Percentiles rank a stretch among this genome's conserved stretches.
phyloP scores from a whole-genome alignment of 306 rosid genomes.

The Acacia crassicarpa region DNA sequence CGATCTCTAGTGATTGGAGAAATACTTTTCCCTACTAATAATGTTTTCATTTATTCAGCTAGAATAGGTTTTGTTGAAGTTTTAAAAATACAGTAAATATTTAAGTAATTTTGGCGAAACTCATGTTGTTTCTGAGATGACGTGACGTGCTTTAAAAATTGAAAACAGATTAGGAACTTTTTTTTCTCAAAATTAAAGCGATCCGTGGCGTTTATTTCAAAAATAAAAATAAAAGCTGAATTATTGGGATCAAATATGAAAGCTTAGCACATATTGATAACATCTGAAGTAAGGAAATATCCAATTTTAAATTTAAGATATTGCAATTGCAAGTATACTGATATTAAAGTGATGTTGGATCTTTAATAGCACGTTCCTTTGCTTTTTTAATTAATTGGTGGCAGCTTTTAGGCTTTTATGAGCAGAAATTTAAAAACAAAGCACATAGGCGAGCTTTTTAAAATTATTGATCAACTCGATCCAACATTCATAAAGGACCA shows the following conservation, averaged over 20 bases:
- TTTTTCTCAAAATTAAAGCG: background rate
- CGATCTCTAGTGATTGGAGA: no score
- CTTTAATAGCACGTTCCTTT: slow-evolving; percentile 17
- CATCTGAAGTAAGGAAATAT: background rate
- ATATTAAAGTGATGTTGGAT: slow-evolving; percentile 13
- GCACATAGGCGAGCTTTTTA: slow-evolving; percentile 20
- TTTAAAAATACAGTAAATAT: background rate
- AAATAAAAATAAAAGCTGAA: background rate
- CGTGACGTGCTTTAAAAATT: background rate
- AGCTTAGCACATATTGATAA: background rate
- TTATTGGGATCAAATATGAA: background rate
- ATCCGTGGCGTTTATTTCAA: background rate
- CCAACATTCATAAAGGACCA: slow-evolving; percentile 44
- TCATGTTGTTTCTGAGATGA: background rate
- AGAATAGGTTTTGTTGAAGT: background rate
- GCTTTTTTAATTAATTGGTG: slow-evolving; percentile 33
- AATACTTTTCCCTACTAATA: no score
- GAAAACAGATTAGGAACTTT: background rate
- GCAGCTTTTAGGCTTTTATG: slow-evolving; percentile 42
- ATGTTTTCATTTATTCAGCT: no score
- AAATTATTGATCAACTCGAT: slow-evolving; percentile 20
- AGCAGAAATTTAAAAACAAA: slow-evolving; percentile 29
- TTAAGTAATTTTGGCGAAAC: background rate
- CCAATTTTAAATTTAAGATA: slow-evolving; percentile 1
- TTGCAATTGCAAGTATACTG: slow-evolving; percentile 16